Evolutionary conservation across 345 rosid species (phyloP).

Genomic region (Schrenkiella parvula): DNA sequence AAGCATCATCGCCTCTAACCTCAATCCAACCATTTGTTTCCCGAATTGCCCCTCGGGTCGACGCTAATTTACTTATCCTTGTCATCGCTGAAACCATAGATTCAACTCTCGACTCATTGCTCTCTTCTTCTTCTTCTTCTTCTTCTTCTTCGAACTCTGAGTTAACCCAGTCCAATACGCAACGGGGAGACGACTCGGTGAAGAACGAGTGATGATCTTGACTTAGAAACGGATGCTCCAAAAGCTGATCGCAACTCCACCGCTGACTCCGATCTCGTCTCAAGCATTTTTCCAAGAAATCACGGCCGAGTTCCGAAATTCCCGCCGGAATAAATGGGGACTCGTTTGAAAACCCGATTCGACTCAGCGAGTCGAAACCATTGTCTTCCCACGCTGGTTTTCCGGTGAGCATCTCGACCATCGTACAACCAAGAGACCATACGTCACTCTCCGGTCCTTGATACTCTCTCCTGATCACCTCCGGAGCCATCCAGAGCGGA

Average conservation of each 20-base stretch:
- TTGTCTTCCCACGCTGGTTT: constrained; percentile 68
- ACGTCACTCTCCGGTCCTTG: constrained; percentile 83
- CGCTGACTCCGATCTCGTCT: constrained; percentile 45
- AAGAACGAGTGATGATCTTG: constrained; percentile 17
- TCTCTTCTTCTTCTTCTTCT: constrained; percentile 28
- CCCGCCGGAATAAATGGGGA: constrained; percentile 44
- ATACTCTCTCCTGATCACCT: constrained; percentile 59
- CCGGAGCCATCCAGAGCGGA: constrained; percentile 95
- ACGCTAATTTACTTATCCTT: constrained; percentile 43
- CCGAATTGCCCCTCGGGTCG: constrained; percentile 41
- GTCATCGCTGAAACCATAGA: constrained; percentile 17
- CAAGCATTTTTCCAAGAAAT: constrained; percentile 62
- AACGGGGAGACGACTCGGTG: constrained; percentile 63
- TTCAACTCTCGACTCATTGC: background rate
- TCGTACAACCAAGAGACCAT: constrained; percentile 77
- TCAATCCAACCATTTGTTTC: constrained; percentile 57
- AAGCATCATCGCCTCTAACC: constrained; percentile 36
- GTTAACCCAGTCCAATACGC: constrained; percentile 56
- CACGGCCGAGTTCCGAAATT: constrained; percentile 50
- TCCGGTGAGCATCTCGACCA: constrained; percentile 72
- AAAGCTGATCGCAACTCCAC: constrained; percentile 75
- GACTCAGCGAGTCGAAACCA: constrained; percentile 50
- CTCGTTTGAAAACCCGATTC: constrained; percentile 54
- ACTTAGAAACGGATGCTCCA: constrained; percentile 56
- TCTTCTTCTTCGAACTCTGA: constrained; percentile 39